Evolutionary conservation across 2,329 filamentous ascomycete genomes (phyloP), one percentile per base, ranked within the genome.

Genomic region (Rhexocercosporidium sp.): DNA sequence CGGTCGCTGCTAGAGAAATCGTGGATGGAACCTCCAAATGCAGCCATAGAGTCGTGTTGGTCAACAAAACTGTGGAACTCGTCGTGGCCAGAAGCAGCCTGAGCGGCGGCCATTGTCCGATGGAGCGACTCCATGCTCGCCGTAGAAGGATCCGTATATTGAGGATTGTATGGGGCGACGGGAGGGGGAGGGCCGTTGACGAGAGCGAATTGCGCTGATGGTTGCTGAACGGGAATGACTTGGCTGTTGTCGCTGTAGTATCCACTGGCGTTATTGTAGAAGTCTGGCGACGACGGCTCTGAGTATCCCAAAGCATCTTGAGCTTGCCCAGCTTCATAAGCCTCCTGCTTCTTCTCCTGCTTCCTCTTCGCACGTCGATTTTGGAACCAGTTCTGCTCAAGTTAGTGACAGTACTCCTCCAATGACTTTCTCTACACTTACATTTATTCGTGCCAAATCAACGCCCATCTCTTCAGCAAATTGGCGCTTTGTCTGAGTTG

Each of bases 381-480:
- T 72, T 90, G 88, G 74, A 90, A 90, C 88, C 88, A 90, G 75
- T 90, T 90, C 88, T 90, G 62, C n/a, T n/a, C 53, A 7, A 63
- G 53, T 68, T 27, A 68, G 66, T 56, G 16, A 53, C 9, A 31
- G 20, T 37, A 8, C 29, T 39, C 41, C 7, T 20, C 82, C 56
- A 66, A 51, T 78, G 53, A 84, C 72, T 70, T 84, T 82, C 16
- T 85, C 83, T 73, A 85, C 84, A 79, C 79, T 71, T 78, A 90
- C 88, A 73, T 90, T 90, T 70, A 90, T 89, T 70, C 87, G 82
- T 20, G 87, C 84, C 70, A 88, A 82, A 70, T 90, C 87, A n/a
- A 90, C 84, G 62, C 83, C 82, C 81, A 90, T 87, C 7, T 83
- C 80, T 70, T 89, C 86, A 3, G 88, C 88, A 59, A 89, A 81